Conservation (phyloP, 768 basidiomycete genomes). For the Auriscalpium microsporum region DNA sequence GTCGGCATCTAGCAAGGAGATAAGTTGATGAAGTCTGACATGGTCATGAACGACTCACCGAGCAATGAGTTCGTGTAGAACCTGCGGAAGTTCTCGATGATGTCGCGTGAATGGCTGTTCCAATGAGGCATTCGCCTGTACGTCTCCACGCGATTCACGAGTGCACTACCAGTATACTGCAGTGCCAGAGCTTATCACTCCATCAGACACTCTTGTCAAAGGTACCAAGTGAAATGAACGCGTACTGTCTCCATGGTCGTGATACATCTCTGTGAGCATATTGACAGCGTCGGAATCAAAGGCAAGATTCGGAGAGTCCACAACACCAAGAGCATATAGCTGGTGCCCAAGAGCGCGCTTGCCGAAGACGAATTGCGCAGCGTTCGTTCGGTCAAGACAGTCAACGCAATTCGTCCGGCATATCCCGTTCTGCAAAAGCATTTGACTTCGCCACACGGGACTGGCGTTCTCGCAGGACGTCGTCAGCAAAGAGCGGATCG, state of each 20-base stretch:
- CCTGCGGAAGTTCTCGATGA: conserved; percentile 89
- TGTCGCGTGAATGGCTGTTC: conserved; percentile 95
- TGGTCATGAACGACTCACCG: conserved; percentile 35
- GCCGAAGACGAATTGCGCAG: conserved; percentile 94
- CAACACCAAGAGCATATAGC: conserved; percentile 86
- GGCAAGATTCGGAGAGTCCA: conserved; percentile 73
- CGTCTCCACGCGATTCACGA: conserved; percentile 94
- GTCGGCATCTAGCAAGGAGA: conserved; percentile 63
- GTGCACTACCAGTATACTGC: conserved; percentile 93
- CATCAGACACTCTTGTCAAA: no score
- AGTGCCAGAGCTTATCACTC: conserved; percentile 67
- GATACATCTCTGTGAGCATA: conserved; percentile 98
- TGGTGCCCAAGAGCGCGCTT: conserved; percentile 94
- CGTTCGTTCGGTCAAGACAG: conserved; percentile 93
- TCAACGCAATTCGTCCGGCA: conserved; percentile 96
- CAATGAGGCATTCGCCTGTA: conserved; percentile 94
- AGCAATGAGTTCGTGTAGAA: conserved; percentile 93
- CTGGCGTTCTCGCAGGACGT: conserved; percentile 5
- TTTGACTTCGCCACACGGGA: conserved; percentile 49
- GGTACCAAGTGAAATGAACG: not conserved
- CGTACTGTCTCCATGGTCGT: conserved; percentile 93
- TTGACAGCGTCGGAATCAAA: conserved; percentile 95
- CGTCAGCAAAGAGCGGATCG: not conserved
- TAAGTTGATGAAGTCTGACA: not conserved
- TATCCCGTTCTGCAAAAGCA: conserved; percentile 85